Evolutionary conservation across 169 alveolate genomes (phyloP), one percentile per base, ranked within the genome.

Genomic region (Cyclospora cayetanensis): DNA sequence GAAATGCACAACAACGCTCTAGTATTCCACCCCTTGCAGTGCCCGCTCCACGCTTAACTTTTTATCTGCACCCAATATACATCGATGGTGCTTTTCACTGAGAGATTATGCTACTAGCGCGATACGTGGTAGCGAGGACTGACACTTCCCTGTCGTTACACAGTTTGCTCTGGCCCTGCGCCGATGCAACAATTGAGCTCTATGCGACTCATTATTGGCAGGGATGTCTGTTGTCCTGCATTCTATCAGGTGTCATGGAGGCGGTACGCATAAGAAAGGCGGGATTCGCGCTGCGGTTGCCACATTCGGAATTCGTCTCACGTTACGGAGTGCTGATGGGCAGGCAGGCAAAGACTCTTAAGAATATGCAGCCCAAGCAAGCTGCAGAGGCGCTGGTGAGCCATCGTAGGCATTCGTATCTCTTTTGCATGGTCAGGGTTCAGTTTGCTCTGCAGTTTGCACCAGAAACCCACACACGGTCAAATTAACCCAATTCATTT

Each of bases 201-300:
- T n/a, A n/a, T n/a, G n/a, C n/a, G n/a, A n/a, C n/a, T n/a, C n/a
- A n/a, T 66, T 66, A 7, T n/a, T 27, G 31, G 25, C 25, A 60
- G 4, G 35, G 5, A 25, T 20, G n/a, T 66, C 18, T 27, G 5
- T 27, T 0, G 74, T 63, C 12, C 74, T 31, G 70, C 25, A 27
- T 18, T 15, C 50, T 27, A 18, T 20, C 46, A 76, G 93, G 93
- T n/a, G 93, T 88, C 27, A 50, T 88, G 86, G 93, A 88, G 31
- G 88, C 89, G 5, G 65, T 88, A 20, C 84, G 85, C 25, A 88
- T 88, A 5, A 41, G 93, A 11, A 66, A 88, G 41, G 12, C 68
- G 22, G 93, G 93, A n/a, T 88, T 74, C 41, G 43, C 93, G 25
- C 31, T 88, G 29, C 85, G 93, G 7, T 20, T 88, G 7, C 66